Base-by-base conservation (phyloP, 345 rosid genomes). In the Moricandia arvensis region DNA sequence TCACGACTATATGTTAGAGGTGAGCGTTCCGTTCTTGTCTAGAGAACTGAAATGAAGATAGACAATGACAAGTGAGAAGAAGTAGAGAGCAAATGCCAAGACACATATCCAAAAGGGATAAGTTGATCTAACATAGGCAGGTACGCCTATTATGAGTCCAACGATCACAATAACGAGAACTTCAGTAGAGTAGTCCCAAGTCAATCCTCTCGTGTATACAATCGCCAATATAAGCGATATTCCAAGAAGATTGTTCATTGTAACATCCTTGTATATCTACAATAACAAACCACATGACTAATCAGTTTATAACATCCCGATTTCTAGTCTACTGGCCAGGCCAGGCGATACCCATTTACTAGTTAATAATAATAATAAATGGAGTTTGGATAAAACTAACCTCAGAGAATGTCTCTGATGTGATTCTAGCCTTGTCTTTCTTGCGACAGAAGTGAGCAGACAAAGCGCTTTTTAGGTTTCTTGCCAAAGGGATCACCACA, bases 31-130 rank as follows among this genome's bases (percentile, higher is more conserved):
- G n/a, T 33, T 75, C 38, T 59, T 34, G 53, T 13, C 74, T 9
- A 15, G 13, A 68, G 69, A 61, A 7, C n/a, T 47, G 55, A 68
- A 68, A 35, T 68, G 79, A 29, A 75, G 21, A 75, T 75, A 75
- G 15, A 75, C 27, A 0, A 75, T 57, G 43, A 75, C 47, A 51
- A 75, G 68, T 9, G 80, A 72, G 35, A 78, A 24, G 47, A 73
- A 61, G 65, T 73, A 78, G 2, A 72, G 77, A 30, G 74, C 16
- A 67, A 78, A 66, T 0, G 77, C 81, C 69, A 72, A 51, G n/a
- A 72, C 57, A 62, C 74, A 78, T 35, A 78, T 72, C 81, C 81
- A 78, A 18, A 78, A 62, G 1, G 81, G 81, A 53, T 78, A 78
- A 30, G 69, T 78, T 6, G 65, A 60, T 59, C 74, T 78, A 31